Conservation (phyloP, 164 flowering plant genomes). For the Nelumbo lutea region DNA sequence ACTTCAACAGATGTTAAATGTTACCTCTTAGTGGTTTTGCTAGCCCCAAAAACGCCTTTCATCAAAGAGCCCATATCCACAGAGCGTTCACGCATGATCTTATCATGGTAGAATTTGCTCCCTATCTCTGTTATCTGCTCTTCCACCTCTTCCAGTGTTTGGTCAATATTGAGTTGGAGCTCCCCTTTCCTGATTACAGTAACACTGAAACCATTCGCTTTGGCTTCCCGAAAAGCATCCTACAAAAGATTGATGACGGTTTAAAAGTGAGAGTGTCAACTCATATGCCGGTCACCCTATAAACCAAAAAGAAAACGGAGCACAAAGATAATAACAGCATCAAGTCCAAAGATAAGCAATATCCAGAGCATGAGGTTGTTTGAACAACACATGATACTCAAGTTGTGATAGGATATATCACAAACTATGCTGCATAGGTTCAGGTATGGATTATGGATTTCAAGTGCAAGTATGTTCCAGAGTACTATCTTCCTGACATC, state of each 20-base stretch:
- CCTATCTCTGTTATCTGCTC: conserved; percentile 73
- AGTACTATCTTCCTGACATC: too few species aligned
- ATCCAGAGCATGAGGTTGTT: neutral
- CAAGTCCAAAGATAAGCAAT: neutral
- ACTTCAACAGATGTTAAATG: neutral
- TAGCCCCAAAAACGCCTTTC: conserved; percentile 62
- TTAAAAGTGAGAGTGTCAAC: neutral
- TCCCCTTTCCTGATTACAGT: conserved; percentile 86
- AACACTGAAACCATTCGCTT: conserved; percentile 80
- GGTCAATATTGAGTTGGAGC: conserved; percentile 69
- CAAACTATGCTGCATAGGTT: too few species aligned
- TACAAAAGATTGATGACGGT: conserved; percentile 12
- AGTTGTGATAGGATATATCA: too few species aligned
- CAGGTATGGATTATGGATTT: too few species aligned
- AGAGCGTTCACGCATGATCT: conserved; percentile 59
- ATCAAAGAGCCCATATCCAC: conserved; percentile 58
- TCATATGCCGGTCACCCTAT: neutral
- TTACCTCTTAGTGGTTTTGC: conserved; percentile 49
- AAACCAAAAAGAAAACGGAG: neutral
- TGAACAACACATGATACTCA: neutral
- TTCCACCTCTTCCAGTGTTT: conserved; percentile 80
- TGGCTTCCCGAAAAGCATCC: conserved; percentile 87
- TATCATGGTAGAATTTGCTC: conserved; percentile 88
- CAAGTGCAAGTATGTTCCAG: too few species aligned
- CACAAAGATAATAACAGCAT: neutral